These are phyloP conservation scores for Buxus sempervirens DNA, from an alignment of 164 flowering plant genomes.

Conservation along the genomic window DNA sequence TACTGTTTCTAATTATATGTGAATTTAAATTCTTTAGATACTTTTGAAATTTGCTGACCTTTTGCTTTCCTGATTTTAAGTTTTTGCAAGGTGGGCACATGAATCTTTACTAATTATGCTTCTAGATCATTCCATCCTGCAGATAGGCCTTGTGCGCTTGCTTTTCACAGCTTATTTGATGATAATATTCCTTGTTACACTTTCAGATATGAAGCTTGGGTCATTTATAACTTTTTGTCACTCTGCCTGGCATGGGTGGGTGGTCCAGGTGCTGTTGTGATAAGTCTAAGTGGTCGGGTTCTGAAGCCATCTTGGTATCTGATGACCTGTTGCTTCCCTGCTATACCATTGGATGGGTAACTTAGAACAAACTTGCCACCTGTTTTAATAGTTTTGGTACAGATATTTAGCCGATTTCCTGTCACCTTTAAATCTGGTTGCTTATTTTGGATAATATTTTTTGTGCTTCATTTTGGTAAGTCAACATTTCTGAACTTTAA, in stretches of 20 bases:
- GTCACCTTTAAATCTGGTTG: no score
- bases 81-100: no score
- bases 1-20: no score
- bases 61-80: no score
- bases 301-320: conserved; percentile 79
- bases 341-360: conserved; percentile 85
- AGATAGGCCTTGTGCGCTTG: not conserved
- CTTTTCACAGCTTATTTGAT: not conserved
- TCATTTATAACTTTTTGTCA: conserved; percentile 89
- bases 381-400: not conserved
- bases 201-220: conserved; percentile 99
- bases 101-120: no score
- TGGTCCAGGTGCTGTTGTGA: conserved; percentile 95
- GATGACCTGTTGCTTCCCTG: conserved; percentile 96
- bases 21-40: no score
- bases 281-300: conserved; percentile 77
- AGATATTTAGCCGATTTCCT: not conserved
- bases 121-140: no score
- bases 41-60: no score
- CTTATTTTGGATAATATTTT: not conserved
- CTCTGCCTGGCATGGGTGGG: conserved; percentile 99
- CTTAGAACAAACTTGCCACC: not conserved
- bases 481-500: conserved; percentile 1
- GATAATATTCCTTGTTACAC: conserved; percentile 12
- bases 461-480: not conserved